Evolutionary conservation across 129 eudicot genomes (phyloP).

Genomic region (Arctium lappa): DNA sequence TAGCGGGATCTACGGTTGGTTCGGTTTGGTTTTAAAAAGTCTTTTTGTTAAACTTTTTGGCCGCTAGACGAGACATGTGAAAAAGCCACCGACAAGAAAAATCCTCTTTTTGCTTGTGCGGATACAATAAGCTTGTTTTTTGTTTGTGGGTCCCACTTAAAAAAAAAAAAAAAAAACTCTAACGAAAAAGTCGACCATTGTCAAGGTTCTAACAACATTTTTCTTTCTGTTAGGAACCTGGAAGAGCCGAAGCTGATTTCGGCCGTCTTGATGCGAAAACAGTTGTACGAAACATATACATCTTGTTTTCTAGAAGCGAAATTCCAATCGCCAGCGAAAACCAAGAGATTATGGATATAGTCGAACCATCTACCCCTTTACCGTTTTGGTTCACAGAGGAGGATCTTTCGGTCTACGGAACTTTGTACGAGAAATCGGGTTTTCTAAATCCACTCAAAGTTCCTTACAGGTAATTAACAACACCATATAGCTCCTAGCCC

Average conservation of each 20-base stretch:
- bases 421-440: constrained; percentile 30
- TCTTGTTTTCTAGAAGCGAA: constrained; percentile 32
- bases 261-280: constrained; percentile 31
- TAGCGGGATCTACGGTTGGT: too few species aligned
- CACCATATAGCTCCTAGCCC: background rate
- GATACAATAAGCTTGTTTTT: background rate
- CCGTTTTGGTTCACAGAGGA: constrained; percentile 22
- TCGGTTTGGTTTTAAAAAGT: too few species aligned
- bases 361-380: constrained; percentile 23
- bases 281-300: constrained; percentile 28
- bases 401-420: constrained; percentile 31
- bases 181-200: background rate
- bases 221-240: constrained; percentile 17
- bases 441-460: constrained; percentile 24
- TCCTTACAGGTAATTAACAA: constrained; percentile 17
- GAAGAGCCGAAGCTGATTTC: constrained; percentile 46
- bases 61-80: too few species aligned
- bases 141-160: background rate
- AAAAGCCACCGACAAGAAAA: too few species aligned
- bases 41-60: too few species aligned
- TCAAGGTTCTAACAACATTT: background rate
- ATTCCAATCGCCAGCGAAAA: constrained; percentile 31
- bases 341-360: constrained; percentile 36
- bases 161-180: background rate
- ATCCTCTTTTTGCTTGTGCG: background rate